Conservation (phyloP, 805 yeast genomes). For the Saccharomycopsis sp. region DNA sequence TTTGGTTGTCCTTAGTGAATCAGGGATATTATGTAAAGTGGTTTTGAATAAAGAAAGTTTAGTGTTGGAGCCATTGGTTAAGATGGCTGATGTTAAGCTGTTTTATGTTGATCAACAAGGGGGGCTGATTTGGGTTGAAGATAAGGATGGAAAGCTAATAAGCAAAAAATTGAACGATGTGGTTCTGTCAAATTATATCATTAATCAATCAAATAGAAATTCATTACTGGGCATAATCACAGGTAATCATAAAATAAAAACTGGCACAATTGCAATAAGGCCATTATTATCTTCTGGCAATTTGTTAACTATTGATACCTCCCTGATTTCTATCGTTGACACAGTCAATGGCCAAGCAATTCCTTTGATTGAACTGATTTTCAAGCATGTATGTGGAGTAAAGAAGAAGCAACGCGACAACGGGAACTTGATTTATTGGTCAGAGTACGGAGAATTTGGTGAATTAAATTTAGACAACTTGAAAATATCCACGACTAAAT, state of each 20-base stretch:
- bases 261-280: no score
- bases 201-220: background rate
- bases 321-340: conserved; percentile 1
- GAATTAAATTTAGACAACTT: conserved; percentile 23
- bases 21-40: conserved; percentile 23
- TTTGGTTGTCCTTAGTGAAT: conserved; percentile 23
- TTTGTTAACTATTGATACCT: background rate
- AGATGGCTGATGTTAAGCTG: background rate
- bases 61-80: background rate
- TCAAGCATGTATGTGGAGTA: conserved; percentile 34
- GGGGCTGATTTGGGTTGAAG: conserved; percentile 1
- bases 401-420: conserved; percentile 32
- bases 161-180: background rate
- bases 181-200: background rate
- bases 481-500: conserved; percentile 10
- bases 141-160: background rate
- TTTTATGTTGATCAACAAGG: background rate
- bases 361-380: conserved; percentile 31
- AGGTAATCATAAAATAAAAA: no score
- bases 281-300: no score
- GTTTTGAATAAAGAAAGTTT: background rate
- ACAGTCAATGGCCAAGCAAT: conserved; percentile 11
- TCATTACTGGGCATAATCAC: background rate
- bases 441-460: conserved; percentile 36
- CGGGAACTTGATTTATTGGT: conserved; percentile 37